phyloP scores from a whole-genome alignment of 768 basidiomycete species.

The Boletus subparvulus region DNA sequence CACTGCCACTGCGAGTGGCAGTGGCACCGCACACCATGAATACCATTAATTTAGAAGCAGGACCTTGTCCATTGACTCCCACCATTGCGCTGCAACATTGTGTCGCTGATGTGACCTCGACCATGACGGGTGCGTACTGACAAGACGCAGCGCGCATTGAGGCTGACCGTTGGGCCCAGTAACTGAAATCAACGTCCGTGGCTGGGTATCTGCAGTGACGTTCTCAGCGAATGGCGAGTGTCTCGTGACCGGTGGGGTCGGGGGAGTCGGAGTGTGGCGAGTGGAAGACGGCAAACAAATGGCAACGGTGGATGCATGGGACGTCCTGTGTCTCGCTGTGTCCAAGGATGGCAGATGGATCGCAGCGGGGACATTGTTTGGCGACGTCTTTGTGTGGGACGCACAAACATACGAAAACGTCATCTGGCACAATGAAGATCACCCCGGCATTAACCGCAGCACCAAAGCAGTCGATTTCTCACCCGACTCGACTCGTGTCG shows the following conservation, averaged over 20 bases:
- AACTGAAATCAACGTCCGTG: background rate
- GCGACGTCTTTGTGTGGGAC: too few species aligned
- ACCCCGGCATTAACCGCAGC: too few species aligned
- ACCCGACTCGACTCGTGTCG: background rate
- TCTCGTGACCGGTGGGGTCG: background rate
- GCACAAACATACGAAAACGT: too few species aligned
- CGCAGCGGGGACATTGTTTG: too few species aligned
- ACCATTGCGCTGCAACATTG: background rate
- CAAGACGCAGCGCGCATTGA: background rate
- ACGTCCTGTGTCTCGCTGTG: too few species aligned
- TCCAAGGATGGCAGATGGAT: too few species aligned
- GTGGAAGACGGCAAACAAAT: background rate
- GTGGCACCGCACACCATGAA: too few species aligned
- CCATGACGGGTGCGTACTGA: background rate
- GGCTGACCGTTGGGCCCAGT: background rate
- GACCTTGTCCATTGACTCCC: background rate
- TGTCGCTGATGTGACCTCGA: background rate
- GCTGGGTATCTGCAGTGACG: background rate
- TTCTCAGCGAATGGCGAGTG: background rate
- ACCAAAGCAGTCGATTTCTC: conserved; percentile 1
- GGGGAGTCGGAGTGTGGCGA: background rate
- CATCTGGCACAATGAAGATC: too few species aligned
- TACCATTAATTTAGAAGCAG: too few species aligned
- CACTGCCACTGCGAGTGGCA: too few species aligned
- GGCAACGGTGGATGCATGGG: background rate